A percentile compares a stretch with the other conserved stretches of the same genome.
phyloP scores from a whole-genome alignment of 345 rosid species.

The Tarenaya hassleriana region DNA sequence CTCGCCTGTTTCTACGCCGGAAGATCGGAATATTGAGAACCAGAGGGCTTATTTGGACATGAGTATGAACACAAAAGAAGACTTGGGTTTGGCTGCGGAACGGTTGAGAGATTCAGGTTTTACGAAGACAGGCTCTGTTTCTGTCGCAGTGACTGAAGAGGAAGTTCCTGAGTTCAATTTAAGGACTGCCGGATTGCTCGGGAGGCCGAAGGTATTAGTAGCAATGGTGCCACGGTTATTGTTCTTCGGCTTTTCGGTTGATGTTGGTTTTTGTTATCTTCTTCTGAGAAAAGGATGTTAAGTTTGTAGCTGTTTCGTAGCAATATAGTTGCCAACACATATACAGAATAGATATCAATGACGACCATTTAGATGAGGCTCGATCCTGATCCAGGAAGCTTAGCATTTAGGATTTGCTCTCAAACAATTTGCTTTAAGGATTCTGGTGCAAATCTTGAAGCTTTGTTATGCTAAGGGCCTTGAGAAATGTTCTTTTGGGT shows the following conservation, averaged over 20 bases:
- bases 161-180: slow-evolving; percentile 48
- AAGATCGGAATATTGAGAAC: slow-evolving; percentile 20
- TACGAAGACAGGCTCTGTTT: slow-evolving; percentile 28
- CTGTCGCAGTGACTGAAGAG: slow-evolving; percentile 39
- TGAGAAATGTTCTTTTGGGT: background rate
- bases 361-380: no score
- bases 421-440: no score
- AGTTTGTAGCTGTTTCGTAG: no score
- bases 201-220: slow-evolving; percentile 56
- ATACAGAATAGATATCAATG: no score
- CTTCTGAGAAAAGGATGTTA: no score
- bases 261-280: background rate
- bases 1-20: slow-evolving; percentile 20
- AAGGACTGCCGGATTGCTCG: slow-evolving; percentile 46
- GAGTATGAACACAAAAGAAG: slow-evolving; percentile 25
- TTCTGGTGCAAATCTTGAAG: no score
- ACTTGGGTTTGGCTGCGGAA: slow-evolving; percentile 34
- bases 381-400: no score
- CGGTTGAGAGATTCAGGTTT: slow-evolving; percentile 38
- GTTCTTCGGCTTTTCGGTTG: background rate
- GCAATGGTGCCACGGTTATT: background rate
- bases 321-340: no score
- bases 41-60: slow-evolving; percentile 20
- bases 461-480: background rate
- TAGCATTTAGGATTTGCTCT: no score